phyloP scores from a whole-genome alignment of 495 filamentous ascomycete species.

The Xylaria flabelliformis region DNA sequence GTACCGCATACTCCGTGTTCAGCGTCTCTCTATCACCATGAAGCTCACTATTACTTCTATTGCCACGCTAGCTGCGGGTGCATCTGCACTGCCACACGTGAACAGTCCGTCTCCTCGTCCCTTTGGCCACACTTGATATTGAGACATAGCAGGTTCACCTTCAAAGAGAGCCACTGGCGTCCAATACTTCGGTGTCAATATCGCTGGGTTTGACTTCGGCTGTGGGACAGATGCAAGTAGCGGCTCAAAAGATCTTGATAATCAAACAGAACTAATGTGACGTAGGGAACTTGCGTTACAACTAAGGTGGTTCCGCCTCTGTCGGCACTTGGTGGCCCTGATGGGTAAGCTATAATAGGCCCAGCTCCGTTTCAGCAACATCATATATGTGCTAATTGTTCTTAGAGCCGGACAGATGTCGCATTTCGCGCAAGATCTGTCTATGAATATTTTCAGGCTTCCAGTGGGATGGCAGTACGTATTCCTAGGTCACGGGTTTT shows the following conservation, averaged over 20 bases:
- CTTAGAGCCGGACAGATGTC: conserved; percentile 57
- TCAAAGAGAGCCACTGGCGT: conserved; percentile 16
- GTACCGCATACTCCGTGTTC: background rate
- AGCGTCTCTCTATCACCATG: background rate
- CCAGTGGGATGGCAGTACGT: conserved; percentile 62
- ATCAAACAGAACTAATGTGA: background rate
- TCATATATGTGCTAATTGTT: background rate
- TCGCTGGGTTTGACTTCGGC: conserved; percentile 58
- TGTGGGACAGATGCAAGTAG: conserved; percentile 46
- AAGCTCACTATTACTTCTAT: conserved; percentile 1
- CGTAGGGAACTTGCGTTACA: conserved; percentile 41
- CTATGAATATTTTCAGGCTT: conserved; percentile 63
- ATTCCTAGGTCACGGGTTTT: background rate
- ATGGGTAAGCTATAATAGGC: conserved; percentile 35
- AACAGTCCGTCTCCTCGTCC: background rate
- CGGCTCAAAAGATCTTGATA: background rate
- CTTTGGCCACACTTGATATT: background rate
- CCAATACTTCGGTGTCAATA: conserved; percentile 43
- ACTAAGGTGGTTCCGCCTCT: conserved; percentile 38
- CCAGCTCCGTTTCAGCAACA: background rate
- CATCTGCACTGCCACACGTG: background rate
- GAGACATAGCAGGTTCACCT: background rate
- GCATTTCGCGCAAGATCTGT: conserved; percentile 59
- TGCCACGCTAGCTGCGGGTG: background rate
- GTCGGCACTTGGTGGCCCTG: conserved; percentile 36